Percentiles rank a stretch among this genome's conserved stretches.
Evolutionary conservation across 768 basidiomycete species (phyloP).

Genomic region (Tubosaeta sp.): DNA sequence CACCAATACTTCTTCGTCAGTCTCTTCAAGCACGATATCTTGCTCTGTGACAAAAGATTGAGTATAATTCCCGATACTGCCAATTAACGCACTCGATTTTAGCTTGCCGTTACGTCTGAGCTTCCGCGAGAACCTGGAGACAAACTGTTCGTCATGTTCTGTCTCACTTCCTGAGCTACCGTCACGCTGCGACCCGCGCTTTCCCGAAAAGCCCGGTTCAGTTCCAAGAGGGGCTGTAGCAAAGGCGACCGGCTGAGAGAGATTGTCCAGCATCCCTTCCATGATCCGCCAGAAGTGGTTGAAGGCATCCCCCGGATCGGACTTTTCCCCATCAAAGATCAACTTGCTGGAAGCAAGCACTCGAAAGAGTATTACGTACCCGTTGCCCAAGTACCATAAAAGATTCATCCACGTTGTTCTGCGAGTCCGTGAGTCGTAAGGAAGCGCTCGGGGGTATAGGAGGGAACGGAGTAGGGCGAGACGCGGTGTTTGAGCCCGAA

Average conservation of each 20-base stretch:
- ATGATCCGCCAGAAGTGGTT: conserved; percentile 88
- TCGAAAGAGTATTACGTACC: conserved; percentile 35
- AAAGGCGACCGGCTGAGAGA: conserved; percentile 79
- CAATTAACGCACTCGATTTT: conserved; percentile 19
- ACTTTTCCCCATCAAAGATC: conserved; percentile 28
- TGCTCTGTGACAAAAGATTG: conserved; percentile 18
- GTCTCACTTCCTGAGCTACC: conserved; percentile 61
- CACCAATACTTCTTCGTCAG: conserved; percentile 57
- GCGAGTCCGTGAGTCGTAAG: conserved; percentile 42
- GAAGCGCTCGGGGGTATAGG: conserved; percentile 42
- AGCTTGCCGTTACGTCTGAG: conserved; percentile 25
- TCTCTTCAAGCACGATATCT: conserved; percentile 35
- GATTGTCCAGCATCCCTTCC: conserved; percentile 80
- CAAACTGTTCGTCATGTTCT: conserved; percentile 61
- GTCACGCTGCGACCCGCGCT: conserved; percentile 38
- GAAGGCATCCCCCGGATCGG: conserved; percentile 82
- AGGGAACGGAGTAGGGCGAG: conserved; percentile 37
- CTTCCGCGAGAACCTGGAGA: conserved; percentile 36
- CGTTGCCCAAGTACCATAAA: conserved; percentile 85
- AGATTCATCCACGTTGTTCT: conserved; percentile 75
- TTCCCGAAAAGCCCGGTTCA: conserved; percentile 24
- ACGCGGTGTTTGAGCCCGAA: conserved; percentile 12
- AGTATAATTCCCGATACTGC: not conserved
- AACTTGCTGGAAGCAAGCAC: conserved; percentile 3
- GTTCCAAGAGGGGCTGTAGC: conserved; percentile 70